Conservation (phyloP, 805 yeast species). For the Ogataea polymorpha region DNA sequence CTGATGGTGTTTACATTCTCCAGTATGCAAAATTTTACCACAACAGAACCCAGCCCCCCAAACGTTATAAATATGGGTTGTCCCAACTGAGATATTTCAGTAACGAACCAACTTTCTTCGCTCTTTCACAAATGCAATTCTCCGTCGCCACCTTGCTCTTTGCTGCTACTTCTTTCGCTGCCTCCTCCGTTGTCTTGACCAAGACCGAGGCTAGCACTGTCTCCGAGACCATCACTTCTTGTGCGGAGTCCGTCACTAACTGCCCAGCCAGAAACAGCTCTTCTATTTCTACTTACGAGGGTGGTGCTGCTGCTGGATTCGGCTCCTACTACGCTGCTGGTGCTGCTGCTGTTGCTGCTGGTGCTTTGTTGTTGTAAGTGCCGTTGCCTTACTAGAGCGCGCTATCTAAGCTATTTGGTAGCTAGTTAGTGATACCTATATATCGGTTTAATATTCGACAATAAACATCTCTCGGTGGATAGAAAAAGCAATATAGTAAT, state of each 20-base stretch:
- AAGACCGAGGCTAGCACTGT: constrained; percentile 36
- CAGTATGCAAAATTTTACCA: not conserved
- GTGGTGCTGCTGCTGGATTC: constrained; percentile 31
- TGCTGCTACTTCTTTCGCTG: constrained; percentile 39
- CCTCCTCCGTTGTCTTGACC: constrained; percentile 30
- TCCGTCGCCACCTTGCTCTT: constrained; percentile 37
- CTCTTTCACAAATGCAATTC: constrained; percentile 42
- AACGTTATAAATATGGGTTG: constrained; percentile 13
- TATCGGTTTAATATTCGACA: constrained; percentile 8
- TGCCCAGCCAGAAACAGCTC: constrained; percentile 39
- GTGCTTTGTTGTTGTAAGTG: constrained; percentile 34
- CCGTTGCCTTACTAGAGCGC: constrained; percentile 2
- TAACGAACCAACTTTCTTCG: constrained; percentile 24
- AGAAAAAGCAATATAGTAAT: too few relatives aligned
- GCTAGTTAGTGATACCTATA: constrained; percentile 11
- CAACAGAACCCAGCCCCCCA: constrained; percentile 8
- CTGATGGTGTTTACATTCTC: constrained; percentile 10
- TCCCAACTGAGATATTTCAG: not conserved
- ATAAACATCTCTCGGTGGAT: constrained; percentile 5
- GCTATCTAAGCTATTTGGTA: constrained; percentile 4
- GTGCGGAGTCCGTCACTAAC: constrained; percentile 36
- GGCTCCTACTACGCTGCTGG: constrained; percentile 31
- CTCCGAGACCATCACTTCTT: constrained; percentile 39
- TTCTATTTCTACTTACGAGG: constrained; percentile 32
- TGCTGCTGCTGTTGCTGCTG: constrained; percentile 34